Percentiles rank a stretch among this genome's conserved stretches.
These are phyloP conservation scores for Remersonia thermophila DNA, from an alignment of 2,329 filamentous ascomycete genomes.

Conservation along the genomic window DNA sequence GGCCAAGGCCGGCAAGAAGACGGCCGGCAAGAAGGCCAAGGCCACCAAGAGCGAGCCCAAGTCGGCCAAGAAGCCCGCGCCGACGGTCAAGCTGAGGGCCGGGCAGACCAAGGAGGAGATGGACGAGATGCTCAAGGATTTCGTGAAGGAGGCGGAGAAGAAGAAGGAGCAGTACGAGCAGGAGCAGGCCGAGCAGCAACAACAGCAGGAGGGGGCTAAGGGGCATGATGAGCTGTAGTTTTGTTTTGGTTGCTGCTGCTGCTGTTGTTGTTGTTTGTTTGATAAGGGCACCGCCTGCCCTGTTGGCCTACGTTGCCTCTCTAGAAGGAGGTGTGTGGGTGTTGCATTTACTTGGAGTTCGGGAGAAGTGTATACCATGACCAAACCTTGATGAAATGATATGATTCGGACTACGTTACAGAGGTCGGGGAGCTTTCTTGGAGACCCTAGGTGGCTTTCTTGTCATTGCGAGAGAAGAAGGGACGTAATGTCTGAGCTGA, in stretches of 20 bases:
- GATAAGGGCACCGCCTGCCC: too few relatives aligned
- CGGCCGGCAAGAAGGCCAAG: conserved; percentile 13
- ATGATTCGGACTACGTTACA: conserved; percentile 1
- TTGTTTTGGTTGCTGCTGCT: too few relatives aligned
- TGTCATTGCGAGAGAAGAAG: too few relatives aligned
- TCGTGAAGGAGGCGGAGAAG: conserved; percentile 21
- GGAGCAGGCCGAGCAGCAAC: conserved; percentile 9
- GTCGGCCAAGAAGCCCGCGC: conserved; percentile 19
- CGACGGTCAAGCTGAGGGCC: conserved; percentile 31
- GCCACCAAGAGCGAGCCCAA: conserved; percentile 15
- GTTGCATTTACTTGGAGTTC: conserved; percentile 6
- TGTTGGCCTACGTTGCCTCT: too few relatives aligned
- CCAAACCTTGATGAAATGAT: background rate
- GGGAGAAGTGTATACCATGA: background rate
- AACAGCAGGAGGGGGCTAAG: conserved; percentile 18
- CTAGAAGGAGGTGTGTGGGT: too few relatives aligned
- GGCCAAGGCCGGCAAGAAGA: conserved; percentile 24
- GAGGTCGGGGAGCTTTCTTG: too few relatives aligned
- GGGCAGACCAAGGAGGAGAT: conserved; percentile 33
- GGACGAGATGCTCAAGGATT: conserved; percentile 40
- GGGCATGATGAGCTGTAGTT: conserved; percentile 23
- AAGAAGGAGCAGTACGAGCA: conserved; percentile 11
- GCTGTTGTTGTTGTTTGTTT: too few relatives aligned
- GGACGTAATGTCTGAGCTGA: too few relatives aligned
- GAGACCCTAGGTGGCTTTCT: too few relatives aligned